A percentile compares a stretch with the other conserved stretches of the same genome.
Conservation (phyloP, 1,139 yeast genomes). For the Taphrina deformans region DNA sequence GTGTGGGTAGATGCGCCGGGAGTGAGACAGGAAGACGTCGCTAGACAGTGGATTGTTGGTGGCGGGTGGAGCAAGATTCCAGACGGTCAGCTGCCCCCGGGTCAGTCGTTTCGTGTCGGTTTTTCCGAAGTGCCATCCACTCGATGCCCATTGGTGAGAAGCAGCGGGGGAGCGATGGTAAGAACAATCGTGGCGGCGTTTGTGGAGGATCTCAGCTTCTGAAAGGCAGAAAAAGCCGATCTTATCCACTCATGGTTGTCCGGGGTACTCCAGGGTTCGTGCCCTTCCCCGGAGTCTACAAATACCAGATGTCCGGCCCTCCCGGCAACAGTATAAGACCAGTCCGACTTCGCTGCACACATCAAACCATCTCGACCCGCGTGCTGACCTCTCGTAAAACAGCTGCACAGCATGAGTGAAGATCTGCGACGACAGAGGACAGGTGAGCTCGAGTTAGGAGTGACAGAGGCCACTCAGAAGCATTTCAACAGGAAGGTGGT, state of each 20-base stretch:
- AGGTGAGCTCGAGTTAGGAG: conserved; percentile 32
- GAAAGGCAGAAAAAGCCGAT: not conserved
- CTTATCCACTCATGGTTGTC: not conserved
- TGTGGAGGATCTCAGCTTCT: not conserved
- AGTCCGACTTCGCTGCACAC: too few species aligned
- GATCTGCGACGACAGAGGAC: conserved; percentile 27
- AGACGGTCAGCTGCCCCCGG: not conserved
- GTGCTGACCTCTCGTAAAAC: not conserved
- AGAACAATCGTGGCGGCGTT: not conserved
- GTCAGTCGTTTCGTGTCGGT: not conserved
- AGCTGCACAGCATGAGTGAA: conserved; percentile 9
- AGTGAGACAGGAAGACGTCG: not conserved
- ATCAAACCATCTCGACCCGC: too few species aligned
- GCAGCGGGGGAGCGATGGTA: not conserved
- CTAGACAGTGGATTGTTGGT: not conserved
- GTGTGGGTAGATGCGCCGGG: not conserved
- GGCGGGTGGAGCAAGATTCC: not conserved
- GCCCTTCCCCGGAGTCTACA: not conserved
- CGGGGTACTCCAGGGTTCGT: not conserved
- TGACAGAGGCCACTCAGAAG: conserved; percentile 24
- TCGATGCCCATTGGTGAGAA: not conserved
- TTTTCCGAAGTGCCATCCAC: not conserved
- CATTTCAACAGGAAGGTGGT: conserved; percentile 19
- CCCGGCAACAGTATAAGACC: too few species aligned
- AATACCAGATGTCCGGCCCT: not conserved